phyloP scores from a whole-genome alignment of 148 eudicot species.

The Hydrangea macrophylla region DNA sequence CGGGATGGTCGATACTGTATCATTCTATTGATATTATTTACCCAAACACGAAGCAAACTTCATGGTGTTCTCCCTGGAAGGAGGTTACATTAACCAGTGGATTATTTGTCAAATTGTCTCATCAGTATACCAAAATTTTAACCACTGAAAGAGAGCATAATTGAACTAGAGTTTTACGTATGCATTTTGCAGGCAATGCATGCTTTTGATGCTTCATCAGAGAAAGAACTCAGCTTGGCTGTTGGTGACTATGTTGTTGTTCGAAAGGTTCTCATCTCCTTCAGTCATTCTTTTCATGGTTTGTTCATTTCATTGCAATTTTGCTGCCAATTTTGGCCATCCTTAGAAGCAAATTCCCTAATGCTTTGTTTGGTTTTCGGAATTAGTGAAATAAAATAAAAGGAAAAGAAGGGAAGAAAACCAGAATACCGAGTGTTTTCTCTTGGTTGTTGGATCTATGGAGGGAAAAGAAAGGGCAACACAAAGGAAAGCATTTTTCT shows the following conservation, averaged over 20 bases:
- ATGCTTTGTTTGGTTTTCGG: too few relatives aligned
- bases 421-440: not conserved
- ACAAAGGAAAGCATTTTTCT: too few relatives aligned
- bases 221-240: constrained; percentile 83
- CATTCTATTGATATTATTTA: not conserved
- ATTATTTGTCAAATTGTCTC: not conserved
- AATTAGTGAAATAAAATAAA: too few relatives aligned
- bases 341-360: not conserved
- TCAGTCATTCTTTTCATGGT: not conserved
- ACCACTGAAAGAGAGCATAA: not conserved
- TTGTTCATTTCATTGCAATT: not conserved
- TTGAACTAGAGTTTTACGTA: constrained; percentile 2
- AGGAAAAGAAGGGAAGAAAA: not conserved
- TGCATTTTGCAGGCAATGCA: constrained; percentile 56
- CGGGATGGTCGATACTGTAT: not conserved
- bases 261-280: constrained; percentile 55
- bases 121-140: not conserved
- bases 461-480: too few relatives aligned
- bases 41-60: too few relatives aligned
- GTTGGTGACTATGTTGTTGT: constrained; percentile 93
- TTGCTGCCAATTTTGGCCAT: not conserved
- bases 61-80: not conserved
- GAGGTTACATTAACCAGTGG: not conserved
- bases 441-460: not conserved
- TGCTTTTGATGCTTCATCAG: constrained; percentile 66